These are phyloP conservation scores for Mucuna pruriens DNA, from an alignment of 306 rosid species.

Conservation along the genomic window DNA sequence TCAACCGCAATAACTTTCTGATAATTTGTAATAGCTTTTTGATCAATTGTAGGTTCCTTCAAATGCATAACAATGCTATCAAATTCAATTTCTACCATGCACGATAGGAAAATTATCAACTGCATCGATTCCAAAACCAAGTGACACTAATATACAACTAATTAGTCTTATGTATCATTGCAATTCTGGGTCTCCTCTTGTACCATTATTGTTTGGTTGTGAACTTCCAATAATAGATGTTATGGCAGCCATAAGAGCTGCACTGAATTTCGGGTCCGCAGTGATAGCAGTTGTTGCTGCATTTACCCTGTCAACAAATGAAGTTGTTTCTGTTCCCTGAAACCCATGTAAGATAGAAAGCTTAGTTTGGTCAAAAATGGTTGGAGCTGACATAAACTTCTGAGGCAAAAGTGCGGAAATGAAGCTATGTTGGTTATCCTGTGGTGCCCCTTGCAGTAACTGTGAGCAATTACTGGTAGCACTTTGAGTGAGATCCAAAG, in stretches of 20 bases:
- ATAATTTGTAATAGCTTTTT: neutral
- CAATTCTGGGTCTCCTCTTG: constrained; percentile 21
- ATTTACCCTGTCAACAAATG: constrained; percentile 46
- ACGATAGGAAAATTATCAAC: neutral
- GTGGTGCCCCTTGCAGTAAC: neutral
- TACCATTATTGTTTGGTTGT: constrained; percentile 37
- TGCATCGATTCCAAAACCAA: neutral
- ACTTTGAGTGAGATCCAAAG: constrained; percentile 65
- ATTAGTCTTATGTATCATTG: neutral
- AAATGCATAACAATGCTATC: neutral
- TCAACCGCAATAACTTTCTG: too few species aligned
- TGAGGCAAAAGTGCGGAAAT: constrained; percentile 35
- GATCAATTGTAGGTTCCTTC: neutral
- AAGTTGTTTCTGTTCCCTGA: constrained; percentile 32
- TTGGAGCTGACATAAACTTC: neutral
- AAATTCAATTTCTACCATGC: neutral
- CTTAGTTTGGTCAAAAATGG: constrained; percentile 12
- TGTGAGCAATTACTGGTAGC: constrained; percentile 6
- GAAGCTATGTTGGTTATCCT: neutral
- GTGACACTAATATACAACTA: neutral
- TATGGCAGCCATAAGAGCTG: constrained; percentile 65
- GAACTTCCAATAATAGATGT: constrained; percentile 54
- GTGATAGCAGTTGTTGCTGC: constrained; percentile 65
- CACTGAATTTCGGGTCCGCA: constrained; percentile 63
- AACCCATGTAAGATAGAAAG: constrained; percentile 20